These are phyloP conservation scores for Lentinula lateritia DNA, from an alignment of 768 basidiomycete species.

Conservation along the genomic window DNA sequence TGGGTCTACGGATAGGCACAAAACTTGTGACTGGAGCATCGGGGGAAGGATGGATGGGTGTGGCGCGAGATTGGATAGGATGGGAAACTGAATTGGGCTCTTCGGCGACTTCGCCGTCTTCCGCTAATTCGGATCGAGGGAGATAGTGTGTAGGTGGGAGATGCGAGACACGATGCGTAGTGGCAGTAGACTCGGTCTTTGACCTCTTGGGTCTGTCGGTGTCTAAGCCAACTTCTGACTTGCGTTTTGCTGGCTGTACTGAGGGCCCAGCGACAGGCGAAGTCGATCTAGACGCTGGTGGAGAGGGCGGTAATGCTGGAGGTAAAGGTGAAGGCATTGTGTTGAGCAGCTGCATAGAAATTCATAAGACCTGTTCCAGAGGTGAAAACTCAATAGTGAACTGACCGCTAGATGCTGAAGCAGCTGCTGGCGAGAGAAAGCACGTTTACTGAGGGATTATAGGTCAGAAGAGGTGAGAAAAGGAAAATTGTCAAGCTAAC, in stretches of 20 bases:
- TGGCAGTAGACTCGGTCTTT: slow-evolving; percentile 26
- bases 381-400: slow-evolving; percentile 7
- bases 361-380: slow-evolving; percentile 6
- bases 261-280: slow-evolving; percentile 36
- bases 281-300: slow-evolving; percentile 42
- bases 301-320: slow-evolving; percentile 44
- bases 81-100: slow-evolving; percentile 25
- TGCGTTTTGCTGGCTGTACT: slow-evolving; percentile 34
- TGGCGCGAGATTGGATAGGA: slow-evolving; percentile 13
- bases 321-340: slow-evolving; percentile 36
- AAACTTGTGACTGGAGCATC: slow-evolving; percentile 20
- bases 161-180: neutral
- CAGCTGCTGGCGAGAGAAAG: slow-evolving; percentile 37
- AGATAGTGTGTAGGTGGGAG: slow-evolving; percentile 17
- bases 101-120: slow-evolving; percentile 52
- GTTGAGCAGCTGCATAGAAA: slow-evolving; percentile 33
- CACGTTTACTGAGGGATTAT: neutral
- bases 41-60: slow-evolving; percentile 16
- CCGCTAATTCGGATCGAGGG: slow-evolving; percentile 38
- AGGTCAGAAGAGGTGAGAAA: neutral
- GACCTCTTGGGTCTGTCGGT: slow-evolving; percentile 42
- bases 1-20: slow-evolving; percentile 64
- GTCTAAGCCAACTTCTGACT: slow-evolving; percentile 32
- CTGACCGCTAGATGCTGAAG: slow-evolving; percentile 42
- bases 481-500: neutral